Base-by-base conservation (phyloP, 83 land plant genomes). In the Picea abies region DNA sequence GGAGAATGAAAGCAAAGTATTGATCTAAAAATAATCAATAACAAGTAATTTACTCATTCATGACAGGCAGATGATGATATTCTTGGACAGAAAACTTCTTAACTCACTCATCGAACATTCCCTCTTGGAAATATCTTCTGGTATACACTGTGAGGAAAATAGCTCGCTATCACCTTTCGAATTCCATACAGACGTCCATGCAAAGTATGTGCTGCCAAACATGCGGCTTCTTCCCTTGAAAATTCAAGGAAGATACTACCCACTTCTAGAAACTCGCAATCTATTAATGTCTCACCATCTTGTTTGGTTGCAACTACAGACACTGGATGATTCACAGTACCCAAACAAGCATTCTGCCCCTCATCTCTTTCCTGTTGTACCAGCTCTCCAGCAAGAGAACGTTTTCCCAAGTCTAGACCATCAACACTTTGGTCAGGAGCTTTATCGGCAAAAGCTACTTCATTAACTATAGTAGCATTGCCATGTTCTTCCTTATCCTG, bases 201-300 rank as follows among this genome's bases (percentile, higher is more conserved):
- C 85, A 97, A 83, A 76, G 86, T 83, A 85, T 95, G 99, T 62
- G 98, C 99, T 17, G 99, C 99, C 62, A 79, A 61, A 78, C 92
- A 92, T 3, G 96, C 80, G 32, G 91, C 89, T 84, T 97, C 98
- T 58, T 85, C 81, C 82, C 99, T 83, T 68, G 86, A 66, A 85
- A 86, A 97, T 80, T 97, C 99, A 37, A 97, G 92, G 66, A 91
- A 84, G 17, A 97, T 86, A 64, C 90, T 86, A 6, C 96, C 99
- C 17, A 79, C 63, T 71, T 90, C 88, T 52, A 90, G 83, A 1
- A 81, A 15, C 49, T 79, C 82, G 1, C 60, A 75, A 12, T 35
- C 49, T 60, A n/a, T 52, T 25, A 29, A 41, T 60, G 35, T 63
- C 60, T 63, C 76, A 4, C 32, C 39, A 14, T 62, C 63, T 19